Percentiles rank a stretch among this genome's conserved stretches.
These are phyloP conservation scores for Paramyrothecium sp. DNA, from an alignment of 2,329 filamentous ascomycete genomes.

Conservation along the genomic window DNA sequence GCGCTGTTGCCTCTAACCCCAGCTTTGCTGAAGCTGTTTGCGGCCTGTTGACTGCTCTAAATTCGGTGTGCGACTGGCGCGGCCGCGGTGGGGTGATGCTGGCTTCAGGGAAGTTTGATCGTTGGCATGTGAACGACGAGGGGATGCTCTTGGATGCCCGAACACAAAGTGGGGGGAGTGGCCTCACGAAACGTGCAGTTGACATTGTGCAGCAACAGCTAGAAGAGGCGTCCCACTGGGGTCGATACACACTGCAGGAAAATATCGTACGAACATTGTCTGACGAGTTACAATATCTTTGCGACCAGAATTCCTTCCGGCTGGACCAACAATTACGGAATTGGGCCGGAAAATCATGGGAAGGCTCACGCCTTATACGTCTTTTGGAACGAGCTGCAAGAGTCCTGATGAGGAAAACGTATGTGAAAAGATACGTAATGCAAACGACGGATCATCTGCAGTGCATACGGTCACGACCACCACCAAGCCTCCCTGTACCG, in stretches of 20 bases:
- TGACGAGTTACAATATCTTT: conserved; percentile 41
- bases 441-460: conserved; percentile 48
- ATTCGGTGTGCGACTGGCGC: conserved; percentile 94
- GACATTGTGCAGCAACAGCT: conserved; percentile 89
- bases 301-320: conserved; percentile 32
- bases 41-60: conserved; percentile 89
- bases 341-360: conserved; percentile 35
- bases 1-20: conserved; percentile 87
- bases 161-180: conserved; percentile 59
- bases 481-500: conserved; percentile 71
- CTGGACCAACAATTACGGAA: conserved; percentile 12
- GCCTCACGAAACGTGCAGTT: conserved; percentile 87
- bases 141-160: conserved; percentile 79
- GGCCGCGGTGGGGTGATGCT: conserved; percentile 82
- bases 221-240: conserved; percentile 83
- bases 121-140: conserved; percentile 87
- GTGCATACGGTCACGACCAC: conserved; percentile 74
- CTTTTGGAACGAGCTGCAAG: conserved; percentile 83
- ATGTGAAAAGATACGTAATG: conserved; percentile 73
- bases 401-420: conserved; percentile 80
- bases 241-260: conserved; percentile 65
- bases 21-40: conserved; percentile 97
- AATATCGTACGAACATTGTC: conserved; percentile 49
- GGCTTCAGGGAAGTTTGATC: conserved; percentile 71
- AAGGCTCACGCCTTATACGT: conserved; percentile 81